Evolutionary conservation across 1,284 basidiomycete genomes (phyloP).

Genomic region (Cutaneotrichosporon sp.): DNA sequence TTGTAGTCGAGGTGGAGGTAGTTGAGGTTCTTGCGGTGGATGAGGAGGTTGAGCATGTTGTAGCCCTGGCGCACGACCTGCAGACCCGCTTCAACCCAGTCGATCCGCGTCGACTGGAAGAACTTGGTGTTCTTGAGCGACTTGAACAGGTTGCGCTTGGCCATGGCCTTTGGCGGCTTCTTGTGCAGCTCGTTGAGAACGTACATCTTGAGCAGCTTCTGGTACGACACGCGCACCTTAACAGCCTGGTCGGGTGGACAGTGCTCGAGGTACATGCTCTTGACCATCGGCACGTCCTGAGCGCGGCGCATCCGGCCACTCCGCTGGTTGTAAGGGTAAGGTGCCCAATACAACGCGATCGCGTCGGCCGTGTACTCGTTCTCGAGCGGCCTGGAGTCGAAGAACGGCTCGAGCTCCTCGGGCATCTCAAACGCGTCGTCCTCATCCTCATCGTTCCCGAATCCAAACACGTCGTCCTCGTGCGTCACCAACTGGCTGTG

Average conservation of each 20-base stretch:
- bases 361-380: slow-evolving; percentile 93
- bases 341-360: slow-evolving; percentile 98
- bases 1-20: slow-evolving; percentile 64
- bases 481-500: slow-evolving; percentile 80
- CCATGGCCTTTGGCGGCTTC: slow-evolving; percentile 89
- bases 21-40: slow-evolving; percentile 99
- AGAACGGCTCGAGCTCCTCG: slow-evolving; percentile 76
- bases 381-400: slow-evolving; percentile 76
- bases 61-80: slow-evolving; percentile 98
- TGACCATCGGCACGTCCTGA: slow-evolving; percentile 92
- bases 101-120: slow-evolving; percentile 95
- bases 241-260: slow-evolving; percentile 94
- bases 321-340: slow-evolving; percentile 90
- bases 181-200: slow-evolving; percentile 92
- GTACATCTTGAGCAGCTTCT: slow-evolving; percentile 95
- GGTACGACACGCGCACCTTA: slow-evolving; percentile 98
- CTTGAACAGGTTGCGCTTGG: slow-evolving; percentile 94
- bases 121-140: slow-evolving; percentile 98
- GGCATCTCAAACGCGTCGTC: slow-evolving; percentile 84
- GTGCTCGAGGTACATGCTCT: slow-evolving; percentile 97
- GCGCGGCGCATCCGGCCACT: slow-evolving; percentile 90
- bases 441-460: slow-evolving; percentile 65
- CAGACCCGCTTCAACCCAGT: slow-evolving; percentile 99
- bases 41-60: slow-evolving; percentile 98
- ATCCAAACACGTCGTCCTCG: slow-evolving; percentile 86